Percentiles rank a stretch among this genome's conserved stretches.
These are phyloP conservation scores for Yamadazyma triangularis DNA, from an alignment of 1,139 yeast species.

Conservation along the genomic window DNA sequence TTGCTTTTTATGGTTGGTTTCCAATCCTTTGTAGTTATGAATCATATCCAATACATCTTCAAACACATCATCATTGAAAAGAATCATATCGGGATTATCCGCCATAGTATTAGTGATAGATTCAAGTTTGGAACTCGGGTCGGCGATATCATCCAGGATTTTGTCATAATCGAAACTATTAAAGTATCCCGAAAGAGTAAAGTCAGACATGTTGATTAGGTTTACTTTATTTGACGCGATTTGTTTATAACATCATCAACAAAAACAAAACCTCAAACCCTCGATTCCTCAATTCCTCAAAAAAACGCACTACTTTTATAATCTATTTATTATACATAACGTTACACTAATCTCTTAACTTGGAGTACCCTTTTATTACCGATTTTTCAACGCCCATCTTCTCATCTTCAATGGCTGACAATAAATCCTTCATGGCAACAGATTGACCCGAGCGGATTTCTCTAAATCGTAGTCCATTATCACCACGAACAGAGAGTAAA, in stretches of 20 bases:
- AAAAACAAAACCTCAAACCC: too few relatives aligned
- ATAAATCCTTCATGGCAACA: constrained; percentile 74
- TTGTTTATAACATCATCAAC: too few relatives aligned
- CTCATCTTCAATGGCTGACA: constrained; percentile 78
- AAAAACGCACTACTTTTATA: too few relatives aligned
- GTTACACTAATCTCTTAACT: constrained; percentile 53
- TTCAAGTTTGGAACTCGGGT: constrained; percentile 47
- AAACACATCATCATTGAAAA: constrained; percentile 48
- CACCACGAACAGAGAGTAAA: constrained; percentile 57
- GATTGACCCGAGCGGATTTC: constrained; percentile 91
- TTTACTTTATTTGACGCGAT: too few relatives aligned
- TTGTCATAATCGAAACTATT: constrained; percentile 62
- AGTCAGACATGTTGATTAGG: constrained; percentile 45
- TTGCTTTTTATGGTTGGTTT: constrained; percentile 47
- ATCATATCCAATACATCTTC: constrained; percentile 57
- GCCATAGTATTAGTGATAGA: constrained; percentile 59
- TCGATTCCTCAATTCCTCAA: too few relatives aligned
- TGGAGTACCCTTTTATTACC: constrained; percentile 83
- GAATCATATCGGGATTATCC: constrained; percentile 59
- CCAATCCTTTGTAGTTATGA: constrained; percentile 39
- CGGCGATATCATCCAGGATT: constrained; percentile 36
- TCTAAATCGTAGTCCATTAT: constrained; percentile 70
- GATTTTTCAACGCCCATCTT: constrained; percentile 77
- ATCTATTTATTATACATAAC: not conserved
- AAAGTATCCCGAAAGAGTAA: constrained; percentile 58